phyloP scores from a whole-genome alignment of 345 rosid species.

The Linum usitatissimum region DNA sequence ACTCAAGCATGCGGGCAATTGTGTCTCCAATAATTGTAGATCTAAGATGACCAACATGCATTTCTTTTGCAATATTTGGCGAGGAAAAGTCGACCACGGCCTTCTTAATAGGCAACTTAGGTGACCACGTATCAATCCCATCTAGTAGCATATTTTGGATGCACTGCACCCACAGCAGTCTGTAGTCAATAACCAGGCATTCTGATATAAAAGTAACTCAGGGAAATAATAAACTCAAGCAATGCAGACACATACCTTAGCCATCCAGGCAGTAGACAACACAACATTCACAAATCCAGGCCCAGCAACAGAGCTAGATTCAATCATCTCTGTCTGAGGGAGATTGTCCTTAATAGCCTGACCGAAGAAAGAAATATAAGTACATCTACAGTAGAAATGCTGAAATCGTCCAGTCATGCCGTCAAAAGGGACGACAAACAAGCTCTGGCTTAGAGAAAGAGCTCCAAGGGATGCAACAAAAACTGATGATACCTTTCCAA shows the following conservation, averaged over 20 bases:
- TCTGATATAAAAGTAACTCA: neutral
- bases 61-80: conserved; percentile 98
- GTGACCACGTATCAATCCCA: conserved; percentile 89
- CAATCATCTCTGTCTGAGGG: conserved; percentile 71
- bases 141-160: conserved; percentile 70
- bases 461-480: neutral
- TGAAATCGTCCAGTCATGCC: neutral
- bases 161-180: conserved; percentile 33
- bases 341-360: conserved; percentile 71
- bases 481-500: conserved; percentile 54
- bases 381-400: neutral
- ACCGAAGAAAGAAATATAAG: conserved; percentile 3
- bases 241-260: conserved; percentile 42
- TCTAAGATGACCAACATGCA: conserved; percentile 98
- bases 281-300: conserved; percentile 85
- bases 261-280: conserved; percentile 67
- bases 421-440: neutral
- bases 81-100: conserved; percentile 98
- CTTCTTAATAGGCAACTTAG: conserved; percentile 44
- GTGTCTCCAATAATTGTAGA: conserved; percentile 97
- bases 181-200: neutral
- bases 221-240: neutral
- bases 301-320: conserved; percentile 77
- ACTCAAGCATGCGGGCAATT: conserved; percentile 86
- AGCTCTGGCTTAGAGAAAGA: neutral